Evolutionary conservation across 257 asterid genomes (phyloP), one percentile per base, ranked within the genome.

Genomic region (Salvia splendens): DNA sequence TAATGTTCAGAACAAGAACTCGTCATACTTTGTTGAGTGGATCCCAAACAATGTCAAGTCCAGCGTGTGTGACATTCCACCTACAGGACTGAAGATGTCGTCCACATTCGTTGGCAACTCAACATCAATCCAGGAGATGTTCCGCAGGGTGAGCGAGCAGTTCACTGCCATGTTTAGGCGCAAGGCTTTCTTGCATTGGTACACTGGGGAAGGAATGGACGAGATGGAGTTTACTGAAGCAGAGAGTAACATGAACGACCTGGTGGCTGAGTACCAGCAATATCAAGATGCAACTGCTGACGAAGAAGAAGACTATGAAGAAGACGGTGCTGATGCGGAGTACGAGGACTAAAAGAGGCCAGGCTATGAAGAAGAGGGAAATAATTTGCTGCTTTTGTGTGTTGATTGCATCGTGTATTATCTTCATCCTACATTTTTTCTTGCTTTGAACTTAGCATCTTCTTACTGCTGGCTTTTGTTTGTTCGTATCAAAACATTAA

Each of bases 161-260:
- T 89, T 89, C 65, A 89, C 96, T 1, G 96, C 96, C 50, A 89
- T 89, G 95, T 89, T 82, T 77, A 61, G 96, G 69, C 85, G 96
- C 14, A 89, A 89, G 89, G 96, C 95, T 6, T 89, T 89, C 82
- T 85, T 89, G 93, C 96, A 89, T 32, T 89, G 96, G 95, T 89
- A 89, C 75, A 89, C 96, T 0, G 96, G 96, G 28, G 96, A 87
- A 48, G 95, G 96, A 5, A 89, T 89, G 96, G 96, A 89, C 32
- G 96, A 87, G 46, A 89, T 89, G 96, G 93, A 89, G 81, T 89
- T 89, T 70, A 89, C 96, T 2, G 95, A 89, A 68, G 96, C 95
- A 1, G 96, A 86, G 87, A 89, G 96, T 55, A 89, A 89, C 66
- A 89, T 89, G 95, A 89, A 89, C 46, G 96, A 89, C 77, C 48